phyloP scores from a whole-genome alignment of 352 stramenopile genomes.

The Lagenidium giganteum region DNA sequence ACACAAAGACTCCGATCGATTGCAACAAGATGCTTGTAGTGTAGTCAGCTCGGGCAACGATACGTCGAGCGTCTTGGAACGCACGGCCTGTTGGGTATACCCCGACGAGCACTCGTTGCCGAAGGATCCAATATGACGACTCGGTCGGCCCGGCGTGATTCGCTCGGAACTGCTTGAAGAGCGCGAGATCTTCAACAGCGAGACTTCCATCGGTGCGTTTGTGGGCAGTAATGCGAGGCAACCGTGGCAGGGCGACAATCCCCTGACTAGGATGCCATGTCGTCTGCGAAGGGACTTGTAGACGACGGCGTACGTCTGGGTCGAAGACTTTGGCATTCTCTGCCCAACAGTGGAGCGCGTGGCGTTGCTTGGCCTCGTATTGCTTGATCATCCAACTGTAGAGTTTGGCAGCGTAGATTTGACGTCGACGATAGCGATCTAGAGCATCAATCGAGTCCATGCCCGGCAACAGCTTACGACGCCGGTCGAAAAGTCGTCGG shows the following conservation, averaged over 20 bases:
- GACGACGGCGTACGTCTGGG: conserved; percentile 6
- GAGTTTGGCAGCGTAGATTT: conserved; percentile 36
- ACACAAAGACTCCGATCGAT: conserved; percentile 63
- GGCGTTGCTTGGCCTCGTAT: conserved; percentile 19
- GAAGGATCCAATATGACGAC: conserved; percentile 69
- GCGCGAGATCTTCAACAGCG: conserved; percentile 44
- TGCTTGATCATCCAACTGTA: conserved; percentile 33
- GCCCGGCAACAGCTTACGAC: conserved; percentile 1
- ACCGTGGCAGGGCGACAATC: conserved; percentile 44
- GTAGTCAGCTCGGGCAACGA: conserved; percentile 43
- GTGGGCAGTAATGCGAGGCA: conserved; percentile 32
- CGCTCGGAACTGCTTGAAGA: conserved; percentile 61
- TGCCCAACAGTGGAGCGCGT: conserved; percentile 24
- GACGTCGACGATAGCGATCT: conserved; percentile 34
- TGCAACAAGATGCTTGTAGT: conserved; percentile 61
- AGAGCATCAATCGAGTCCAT: conserved; percentile 30
- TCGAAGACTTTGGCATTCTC: conserved; percentile 6
- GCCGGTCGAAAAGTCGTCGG: conserved; percentile 14
- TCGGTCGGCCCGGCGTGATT: conserved; percentile 61
- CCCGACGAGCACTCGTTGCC: conserved; percentile 43
- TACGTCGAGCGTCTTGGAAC: conserved; percentile 34
- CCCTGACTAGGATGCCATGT: conserved; percentile 68
- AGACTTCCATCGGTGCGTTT: conserved; percentile 33
- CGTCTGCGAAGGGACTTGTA: conserved; percentile 13
- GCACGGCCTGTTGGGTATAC: conserved; percentile 43